phyloP scores from a whole-genome alignment of 164 flowering plant species.

The Brasenia schreberi region DNA sequence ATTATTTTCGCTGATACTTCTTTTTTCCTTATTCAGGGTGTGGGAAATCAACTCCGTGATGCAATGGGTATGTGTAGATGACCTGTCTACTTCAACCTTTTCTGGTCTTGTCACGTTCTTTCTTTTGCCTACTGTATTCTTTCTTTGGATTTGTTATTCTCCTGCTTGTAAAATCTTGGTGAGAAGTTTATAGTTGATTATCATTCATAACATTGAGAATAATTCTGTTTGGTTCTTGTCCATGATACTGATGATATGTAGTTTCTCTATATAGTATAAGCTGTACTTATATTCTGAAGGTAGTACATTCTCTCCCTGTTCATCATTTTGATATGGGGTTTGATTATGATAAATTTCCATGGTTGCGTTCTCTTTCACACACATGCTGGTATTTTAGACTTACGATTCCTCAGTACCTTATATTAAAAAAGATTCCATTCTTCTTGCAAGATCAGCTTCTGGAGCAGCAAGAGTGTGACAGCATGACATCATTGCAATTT shows the following conservation, averaged over 20 bases:
- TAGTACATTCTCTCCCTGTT: background rate
- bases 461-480: too few relatives aligned
- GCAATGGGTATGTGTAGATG: conserved; percentile 25
- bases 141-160: too few relatives aligned
- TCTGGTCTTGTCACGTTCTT: background rate
- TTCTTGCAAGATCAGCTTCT: too few relatives aligned
- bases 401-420: too few relatives aligned
- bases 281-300: background rate
- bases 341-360: too few relatives aligned
- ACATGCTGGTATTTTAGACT: too few relatives aligned
- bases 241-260: background rate
- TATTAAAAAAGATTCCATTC: too few relatives aligned
- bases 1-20: conserved; percentile 11
- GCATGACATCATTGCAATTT: too few relatives aligned
- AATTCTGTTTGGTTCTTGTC: background rate
- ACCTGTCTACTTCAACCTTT: background rate
- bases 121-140: background rate
- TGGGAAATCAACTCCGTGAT: conserved; percentile 36
- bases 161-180: background rate
- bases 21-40: conserved; percentile 38
- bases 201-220: background rate
- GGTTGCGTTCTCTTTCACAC: too few relatives aligned
- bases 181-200: background rate
- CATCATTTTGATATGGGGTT: too few relatives aligned
- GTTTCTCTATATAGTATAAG: background rate